Conservation (phyloP, 257 asterid genomes). For the Echium plantagineum region DNA sequence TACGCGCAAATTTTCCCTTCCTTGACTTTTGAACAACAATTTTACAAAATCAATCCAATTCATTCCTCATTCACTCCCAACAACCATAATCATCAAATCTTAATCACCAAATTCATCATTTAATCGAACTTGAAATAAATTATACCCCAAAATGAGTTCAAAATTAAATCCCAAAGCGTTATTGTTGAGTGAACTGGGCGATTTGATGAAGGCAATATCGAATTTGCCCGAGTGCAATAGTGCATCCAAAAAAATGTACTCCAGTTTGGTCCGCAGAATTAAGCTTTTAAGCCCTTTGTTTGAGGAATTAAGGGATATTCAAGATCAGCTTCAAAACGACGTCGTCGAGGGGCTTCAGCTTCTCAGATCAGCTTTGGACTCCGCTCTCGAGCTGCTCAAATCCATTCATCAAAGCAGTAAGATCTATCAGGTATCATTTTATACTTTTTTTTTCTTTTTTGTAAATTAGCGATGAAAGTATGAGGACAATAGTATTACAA, state of each 20-base stretch:
- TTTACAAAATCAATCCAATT: slow-evolving; percentile 1
- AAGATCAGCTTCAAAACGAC: slow-evolving; percentile 43
- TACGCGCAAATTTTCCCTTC: slow-evolving; percentile 1
- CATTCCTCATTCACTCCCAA: not conserved
- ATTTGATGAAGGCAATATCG: slow-evolving; percentile 37
- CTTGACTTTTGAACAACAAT: not conserved
- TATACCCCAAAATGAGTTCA: slow-evolving; percentile 26
- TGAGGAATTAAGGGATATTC: slow-evolving; percentile 70
- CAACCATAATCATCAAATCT: too few relatives aligned
- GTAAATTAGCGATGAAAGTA: too few relatives aligned
- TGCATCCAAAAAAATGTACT: slow-evolving; percentile 56
- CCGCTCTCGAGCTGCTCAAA: slow-evolving; percentile 60
- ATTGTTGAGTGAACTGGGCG: slow-evolving; percentile 51
- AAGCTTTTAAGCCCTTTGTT: slow-evolving; percentile 83
- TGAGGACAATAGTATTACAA: too few relatives aligned
- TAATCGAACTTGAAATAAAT: too few relatives aligned
- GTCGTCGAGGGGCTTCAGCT: slow-evolving; percentile 49
- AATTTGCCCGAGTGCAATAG: slow-evolving; percentile 68
- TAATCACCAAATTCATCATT: too few relatives aligned
- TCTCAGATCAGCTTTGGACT: slow-evolving; percentile 44
- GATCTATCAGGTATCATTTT: slow-evolving; percentile 55
- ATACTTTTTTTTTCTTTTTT: not conserved
- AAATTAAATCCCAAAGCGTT: slow-evolving; percentile 28
- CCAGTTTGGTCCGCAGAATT: slow-evolving; percentile 69
- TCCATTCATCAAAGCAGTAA: slow-evolving; percentile 77